Conservation (phyloP, 2,329 filamentous ascomycete species). For the Fusarium sp. region DNA sequence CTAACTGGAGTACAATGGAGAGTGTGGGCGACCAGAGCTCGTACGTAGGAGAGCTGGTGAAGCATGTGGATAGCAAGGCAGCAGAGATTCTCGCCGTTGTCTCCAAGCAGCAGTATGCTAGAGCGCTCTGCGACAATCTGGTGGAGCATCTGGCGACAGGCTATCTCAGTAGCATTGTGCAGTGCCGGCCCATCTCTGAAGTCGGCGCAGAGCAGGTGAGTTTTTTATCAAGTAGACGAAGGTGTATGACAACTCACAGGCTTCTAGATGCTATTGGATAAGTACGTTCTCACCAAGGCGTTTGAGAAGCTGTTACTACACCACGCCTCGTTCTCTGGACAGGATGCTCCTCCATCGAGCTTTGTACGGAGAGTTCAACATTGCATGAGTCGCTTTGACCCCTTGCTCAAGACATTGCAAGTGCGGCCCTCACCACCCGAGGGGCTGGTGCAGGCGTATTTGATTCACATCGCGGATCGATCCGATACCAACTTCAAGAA, state of each 20-base stretch:
- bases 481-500: constrained; percentile 97
- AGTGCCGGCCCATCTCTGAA: constrained; percentile 91
- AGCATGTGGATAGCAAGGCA: constrained; percentile 76
- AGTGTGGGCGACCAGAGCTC: constrained; percentile 92
- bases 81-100: constrained; percentile 81
- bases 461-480: constrained; percentile 95
- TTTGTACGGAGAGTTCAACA: constrained; percentile 90
- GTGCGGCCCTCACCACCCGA: constrained; percentile 92
- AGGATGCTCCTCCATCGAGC: constrained; percentile 61
- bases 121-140: constrained; percentile 96
- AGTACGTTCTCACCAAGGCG: constrained; percentile 87
- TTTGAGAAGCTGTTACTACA: constrained; percentile 78
- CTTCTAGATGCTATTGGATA: constrained; percentile 89
- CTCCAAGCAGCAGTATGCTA: constrained; percentile 91
- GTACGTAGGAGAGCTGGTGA: constrained; percentile 86
- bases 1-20: constrained; percentile 94
- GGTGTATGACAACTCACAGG: constrained; percentile 37
- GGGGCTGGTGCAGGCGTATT: constrained; percentile 94
- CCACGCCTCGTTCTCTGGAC: constrained; percentile 62
- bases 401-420: constrained; percentile 95
- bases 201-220: constrained; percentile 89
- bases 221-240: neutral
- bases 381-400: constrained; percentile 88
- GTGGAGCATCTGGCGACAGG: constrained; percentile 85
- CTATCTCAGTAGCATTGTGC: constrained; percentile 87